These are phyloP conservation scores for Sporothrix pallida DNA, from an alignment of 2,329 filamentous ascomycete species.

Conservation along the genomic window DNA sequence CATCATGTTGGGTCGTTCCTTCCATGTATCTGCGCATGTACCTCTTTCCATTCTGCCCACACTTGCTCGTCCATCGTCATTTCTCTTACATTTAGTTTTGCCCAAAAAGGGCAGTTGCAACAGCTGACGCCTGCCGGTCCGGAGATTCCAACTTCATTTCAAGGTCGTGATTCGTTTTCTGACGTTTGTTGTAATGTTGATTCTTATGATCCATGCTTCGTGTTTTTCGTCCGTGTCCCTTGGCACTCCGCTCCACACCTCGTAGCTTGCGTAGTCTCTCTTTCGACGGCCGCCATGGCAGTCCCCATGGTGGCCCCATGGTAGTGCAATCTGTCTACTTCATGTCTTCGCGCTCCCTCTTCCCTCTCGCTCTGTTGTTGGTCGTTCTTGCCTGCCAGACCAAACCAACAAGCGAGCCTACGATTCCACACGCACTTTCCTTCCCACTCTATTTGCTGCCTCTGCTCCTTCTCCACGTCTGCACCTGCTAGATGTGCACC, in stretches of 20 bases:
- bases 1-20: not conserved
- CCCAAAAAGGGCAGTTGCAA: constrained; percentile 16
- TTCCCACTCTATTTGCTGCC: not conserved
- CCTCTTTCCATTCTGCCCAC: not conserved
- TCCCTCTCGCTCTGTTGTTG: not conserved
- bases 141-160: no score
- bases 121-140: no score
- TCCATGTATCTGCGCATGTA: not conserved
- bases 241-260: not conserved
- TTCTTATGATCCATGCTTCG: not conserved
- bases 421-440: not conserved
- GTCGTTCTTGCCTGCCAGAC: not conserved
- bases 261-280: no score
- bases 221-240: not conserved
- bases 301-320: constrained; percentile 1
- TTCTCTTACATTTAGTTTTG: constrained; percentile 17
- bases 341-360: constrained; percentile 34
- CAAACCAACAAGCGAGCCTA: not conserved
- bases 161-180: no score
- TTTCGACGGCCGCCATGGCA: not conserved
- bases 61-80: not conserved
- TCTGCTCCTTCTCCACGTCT: not conserved
- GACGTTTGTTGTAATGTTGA: not conserved
- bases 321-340: constrained; percentile 32
- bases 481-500: not conserved